These are phyloP conservation scores for Podospora australis DNA, from an alignment of 495 filamentous ascomycete species.

Conservation along the genomic window DNA sequence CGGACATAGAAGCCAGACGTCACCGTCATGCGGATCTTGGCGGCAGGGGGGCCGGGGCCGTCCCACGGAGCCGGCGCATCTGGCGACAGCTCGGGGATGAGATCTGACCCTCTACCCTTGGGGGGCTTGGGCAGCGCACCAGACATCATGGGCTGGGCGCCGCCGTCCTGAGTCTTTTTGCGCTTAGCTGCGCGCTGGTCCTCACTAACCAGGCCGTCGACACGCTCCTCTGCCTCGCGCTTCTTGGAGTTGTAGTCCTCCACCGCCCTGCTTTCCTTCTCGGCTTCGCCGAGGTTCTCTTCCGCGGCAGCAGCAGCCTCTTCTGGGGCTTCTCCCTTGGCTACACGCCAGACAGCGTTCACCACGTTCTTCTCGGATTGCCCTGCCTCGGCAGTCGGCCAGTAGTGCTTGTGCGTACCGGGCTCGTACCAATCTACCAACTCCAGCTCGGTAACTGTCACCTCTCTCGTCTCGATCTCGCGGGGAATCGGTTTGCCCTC, in stretches of 20 bases:
- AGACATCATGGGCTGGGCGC: conserved; percentile 43
- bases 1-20: conserved; percentile 97
- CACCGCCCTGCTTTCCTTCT: conserved; percentile 39
- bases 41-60: conserved; percentile 59
- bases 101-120: conserved; percentile 27
- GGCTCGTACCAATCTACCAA: conserved; percentile 83
- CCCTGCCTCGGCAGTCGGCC: conserved; percentile 68
- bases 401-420: conserved; percentile 64
- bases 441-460: conserved; percentile 69
- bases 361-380: conserved; percentile 65
- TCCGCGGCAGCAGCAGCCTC: conserved; percentile 23
- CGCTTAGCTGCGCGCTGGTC: conserved; percentile 18
- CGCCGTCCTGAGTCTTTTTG: conserved; percentile 27
- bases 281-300: conserved; percentile 38
- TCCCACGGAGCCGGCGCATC: conserved; percentile 35
- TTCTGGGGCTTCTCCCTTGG: conserved; percentile 35
- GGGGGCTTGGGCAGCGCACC: conserved; percentile 38
- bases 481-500: conserved; percentile 76
- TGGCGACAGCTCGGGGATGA: conserved; percentile 28
- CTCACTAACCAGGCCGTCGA: conserved; percentile 34
- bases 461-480: conserved; percentile 73
- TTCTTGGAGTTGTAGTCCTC: conserved; percentile 42
- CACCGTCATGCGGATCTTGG: conserved; percentile 82
- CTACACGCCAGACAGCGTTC: conserved; percentile 58
- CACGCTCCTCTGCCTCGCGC: conserved; percentile 39